Evolutionary conservation across 805 yeast species (phyloP).

Genomic region (Kodamaea hsintzibuensis): DNA sequence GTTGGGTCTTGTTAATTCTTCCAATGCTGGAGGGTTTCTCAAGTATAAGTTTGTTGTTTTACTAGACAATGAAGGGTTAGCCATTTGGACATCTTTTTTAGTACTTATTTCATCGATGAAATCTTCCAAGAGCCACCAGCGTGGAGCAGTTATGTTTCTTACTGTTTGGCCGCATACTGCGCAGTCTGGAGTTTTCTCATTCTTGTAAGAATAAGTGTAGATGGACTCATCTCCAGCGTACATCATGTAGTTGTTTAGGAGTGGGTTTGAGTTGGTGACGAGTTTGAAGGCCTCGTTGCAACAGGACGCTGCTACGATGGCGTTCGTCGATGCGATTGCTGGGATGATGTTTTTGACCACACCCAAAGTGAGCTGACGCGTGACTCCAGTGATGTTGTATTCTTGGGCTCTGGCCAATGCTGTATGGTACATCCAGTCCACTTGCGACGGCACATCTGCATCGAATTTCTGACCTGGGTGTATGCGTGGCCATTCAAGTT

Average conservation of each 20-base stretch:
- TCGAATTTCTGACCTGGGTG: constrained; percentile 55
- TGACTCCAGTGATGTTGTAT: constrained; percentile 75
- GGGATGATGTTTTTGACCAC: constrained; percentile 92
- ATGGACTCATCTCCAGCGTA: constrained; percentile 82
- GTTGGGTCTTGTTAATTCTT: constrained; percentile 47
- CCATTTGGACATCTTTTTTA: constrained; percentile 33
- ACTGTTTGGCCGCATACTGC: constrained; percentile 67
- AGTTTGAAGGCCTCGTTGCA: constrained; percentile 84
- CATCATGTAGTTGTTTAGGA: constrained; percentile 76
- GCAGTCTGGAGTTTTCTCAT: constrained; percentile 62
- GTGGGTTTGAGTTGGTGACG: constrained; percentile 67
- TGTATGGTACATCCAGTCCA: constrained; percentile 58
- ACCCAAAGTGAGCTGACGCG: constrained; percentile 71
- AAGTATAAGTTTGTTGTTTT: constrained; percentile 43
- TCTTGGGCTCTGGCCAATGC: constrained; percentile 60
- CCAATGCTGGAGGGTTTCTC: constrained; percentile 48
- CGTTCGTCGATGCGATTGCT: constrained; percentile 91
- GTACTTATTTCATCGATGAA: constrained; percentile 42
- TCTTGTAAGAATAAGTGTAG: constrained; percentile 70
- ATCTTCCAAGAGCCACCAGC: constrained; percentile 34
- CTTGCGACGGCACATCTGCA: constrained; percentile 66
- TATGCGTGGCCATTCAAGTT: constrained; percentile 66
- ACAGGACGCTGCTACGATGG: constrained; percentile 86
- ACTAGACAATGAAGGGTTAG: constrained; percentile 49
- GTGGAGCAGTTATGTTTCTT: constrained; percentile 24